These are phyloP conservation scores for Gossypium schwendimanii DNA, from an alignment of 441 rosid species.

Conservation along the genomic window DNA sequence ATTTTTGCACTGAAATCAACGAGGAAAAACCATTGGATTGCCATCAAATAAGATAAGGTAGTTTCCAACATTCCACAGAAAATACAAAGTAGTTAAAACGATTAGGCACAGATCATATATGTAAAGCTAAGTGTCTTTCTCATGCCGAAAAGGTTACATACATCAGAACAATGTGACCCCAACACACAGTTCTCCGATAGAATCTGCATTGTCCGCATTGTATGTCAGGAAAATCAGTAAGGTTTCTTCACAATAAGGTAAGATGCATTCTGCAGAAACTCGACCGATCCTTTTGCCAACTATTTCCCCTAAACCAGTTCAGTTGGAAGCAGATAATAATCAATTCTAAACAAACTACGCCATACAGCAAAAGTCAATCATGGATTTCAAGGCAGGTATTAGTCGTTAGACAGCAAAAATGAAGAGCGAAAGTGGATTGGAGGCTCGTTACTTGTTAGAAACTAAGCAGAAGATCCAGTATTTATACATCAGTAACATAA, in stretches of 20 bases:
- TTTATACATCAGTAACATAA: conserved; percentile 19
- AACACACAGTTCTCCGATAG: background rate
- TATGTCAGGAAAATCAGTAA: background rate
- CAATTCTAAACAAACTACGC: conserved; percentile 5
- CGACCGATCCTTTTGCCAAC: background rate
- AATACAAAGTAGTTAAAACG: background rate
- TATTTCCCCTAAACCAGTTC: background rate
- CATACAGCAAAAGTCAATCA: conserved; percentile 17
- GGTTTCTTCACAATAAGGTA: background rate
- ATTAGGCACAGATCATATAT: background rate
- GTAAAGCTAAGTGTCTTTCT: background rate
- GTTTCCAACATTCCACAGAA: background rate
- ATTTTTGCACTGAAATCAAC: background rate
- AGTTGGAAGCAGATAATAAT: conserved; percentile 12
- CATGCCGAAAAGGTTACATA: background rate
- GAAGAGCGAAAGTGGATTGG: background rate
- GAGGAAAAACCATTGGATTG: background rate
- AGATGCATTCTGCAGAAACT: background rate
- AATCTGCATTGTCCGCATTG: background rate
- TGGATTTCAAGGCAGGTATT: conserved; percentile 8
- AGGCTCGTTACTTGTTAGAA: conserved; percentile 25
- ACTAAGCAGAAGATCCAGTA: conserved; percentile 24
- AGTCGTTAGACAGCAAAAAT: conserved; percentile 5
- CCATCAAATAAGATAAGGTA: background rate
- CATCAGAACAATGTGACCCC: background rate